These are phyloP conservation scores for Discostella stelligera DNA, from an alignment of 352 stramenopile genomes.

Conservation along the genomic window DNA sequence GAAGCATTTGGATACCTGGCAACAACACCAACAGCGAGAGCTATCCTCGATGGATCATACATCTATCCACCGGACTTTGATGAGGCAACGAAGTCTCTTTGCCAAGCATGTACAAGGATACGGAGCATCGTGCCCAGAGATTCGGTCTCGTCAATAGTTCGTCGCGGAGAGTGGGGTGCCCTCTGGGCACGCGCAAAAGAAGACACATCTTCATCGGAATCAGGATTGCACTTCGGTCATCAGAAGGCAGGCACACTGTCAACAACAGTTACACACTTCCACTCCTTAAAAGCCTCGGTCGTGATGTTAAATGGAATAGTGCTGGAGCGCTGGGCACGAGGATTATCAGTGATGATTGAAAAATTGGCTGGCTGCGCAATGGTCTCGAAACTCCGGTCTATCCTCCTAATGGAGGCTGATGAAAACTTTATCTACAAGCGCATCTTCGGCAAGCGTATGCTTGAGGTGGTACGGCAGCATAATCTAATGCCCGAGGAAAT, in stretches of 20 bases:
- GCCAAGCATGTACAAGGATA: slow-evolving; percentile 14
- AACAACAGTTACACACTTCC: slow-evolving; percentile 19
- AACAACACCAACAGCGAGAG: neutral
- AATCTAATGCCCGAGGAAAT: slow-evolving; percentile 24
- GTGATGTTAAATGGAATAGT: slow-evolving; percentile 14
- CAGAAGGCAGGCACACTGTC: slow-evolving; percentile 32
- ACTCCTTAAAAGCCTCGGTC: slow-evolving; percentile 21
- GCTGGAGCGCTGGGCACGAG: slow-evolving; percentile 16
- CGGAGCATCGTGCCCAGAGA: neutral
- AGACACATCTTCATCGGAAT: slow-evolving; percentile 44
- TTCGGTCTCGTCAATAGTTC: slow-evolving; percentile 10
- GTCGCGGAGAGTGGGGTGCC: neutral
- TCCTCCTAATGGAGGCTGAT: slow-evolving; percentile 38
- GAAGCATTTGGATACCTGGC: slow-evolving; percentile 28
- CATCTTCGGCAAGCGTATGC: slow-evolving; percentile 15
- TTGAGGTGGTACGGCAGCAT: slow-evolving; percentile 5
- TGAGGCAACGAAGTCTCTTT: slow-evolving; percentile 7
- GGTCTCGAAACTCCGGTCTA: slow-evolving; percentile 24
- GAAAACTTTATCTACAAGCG: slow-evolving; percentile 31
- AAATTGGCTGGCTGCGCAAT: slow-evolving; percentile 22
- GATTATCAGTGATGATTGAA: slow-evolving; percentile 39
- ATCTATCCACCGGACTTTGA: slow-evolving; percentile 10
- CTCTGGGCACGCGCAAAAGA: slow-evolving; percentile 28
- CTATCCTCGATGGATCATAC: slow-evolving; percentile 24
- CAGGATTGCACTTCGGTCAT: slow-evolving; percentile 43